Conservation (phyloP, 495 filamentous ascomycete genomes). For the Schizothecium vesticola region DNA sequence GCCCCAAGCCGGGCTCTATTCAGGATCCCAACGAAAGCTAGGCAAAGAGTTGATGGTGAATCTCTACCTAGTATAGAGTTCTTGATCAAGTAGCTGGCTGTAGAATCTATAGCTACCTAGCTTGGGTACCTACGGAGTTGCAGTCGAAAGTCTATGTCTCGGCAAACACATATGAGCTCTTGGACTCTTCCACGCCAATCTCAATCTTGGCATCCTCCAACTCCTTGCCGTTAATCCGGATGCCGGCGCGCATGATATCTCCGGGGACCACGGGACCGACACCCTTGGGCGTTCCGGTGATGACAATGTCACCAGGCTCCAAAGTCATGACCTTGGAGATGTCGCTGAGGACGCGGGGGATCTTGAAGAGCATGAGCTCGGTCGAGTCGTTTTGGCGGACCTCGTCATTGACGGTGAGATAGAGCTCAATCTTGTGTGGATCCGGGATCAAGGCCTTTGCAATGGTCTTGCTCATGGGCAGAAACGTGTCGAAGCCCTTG, state of each 20-base stretch:
- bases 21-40: constrained; percentile 47
- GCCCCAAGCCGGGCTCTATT: constrained; percentile 45
- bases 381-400: constrained; percentile 78
- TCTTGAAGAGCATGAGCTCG: constrained; percentile 82
- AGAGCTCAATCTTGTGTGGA: constrained; percentile 82
- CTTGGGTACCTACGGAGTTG: not conserved
- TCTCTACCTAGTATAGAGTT: too few relatives aligned
- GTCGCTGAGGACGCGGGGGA: constrained; percentile 81
- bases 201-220: constrained; percentile 81
- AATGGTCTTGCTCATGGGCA: constrained; percentile 76
- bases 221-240: constrained; percentile 76
- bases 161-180: constrained; percentile 48
- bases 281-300: constrained; percentile 96
- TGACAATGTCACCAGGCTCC: constrained; percentile 82
- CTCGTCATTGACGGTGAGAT: constrained; percentile 71
- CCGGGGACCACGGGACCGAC: constrained; percentile 81
- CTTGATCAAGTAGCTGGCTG: not conserved
- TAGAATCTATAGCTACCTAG: not conserved
- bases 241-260: constrained; percentile 82
- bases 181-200: constrained; percentile 69
- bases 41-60: constrained; percentile 22
- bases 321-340: constrained; percentile 93
- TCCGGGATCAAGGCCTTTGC: constrained; percentile 71
- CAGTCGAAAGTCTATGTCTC: constrained; percentile 46
- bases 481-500: constrained; percentile 97